Conservation (phyloP, 139 green algal species). For the Closterium sp. region DNA sequence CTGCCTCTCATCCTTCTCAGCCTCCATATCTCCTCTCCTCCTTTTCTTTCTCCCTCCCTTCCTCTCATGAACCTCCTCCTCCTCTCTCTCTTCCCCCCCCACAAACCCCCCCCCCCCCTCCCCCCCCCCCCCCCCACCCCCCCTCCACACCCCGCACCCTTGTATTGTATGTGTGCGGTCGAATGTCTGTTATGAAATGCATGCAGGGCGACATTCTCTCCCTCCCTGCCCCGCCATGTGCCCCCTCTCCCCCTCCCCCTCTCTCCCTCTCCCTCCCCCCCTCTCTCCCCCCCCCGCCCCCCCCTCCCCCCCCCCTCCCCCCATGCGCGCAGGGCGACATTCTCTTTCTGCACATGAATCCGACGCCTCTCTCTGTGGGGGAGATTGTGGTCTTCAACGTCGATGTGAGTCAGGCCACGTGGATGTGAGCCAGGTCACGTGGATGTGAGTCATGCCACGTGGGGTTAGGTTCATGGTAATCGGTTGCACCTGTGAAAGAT, state of each 20-base stretch:
- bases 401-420: slow-evolving; percentile 51
- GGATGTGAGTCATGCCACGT: slow-evolving; percentile 1
- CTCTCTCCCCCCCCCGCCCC: not conserved
- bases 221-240: too few relatives aligned
- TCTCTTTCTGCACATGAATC: slow-evolving; percentile 89
- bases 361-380: slow-evolving; percentile 62
- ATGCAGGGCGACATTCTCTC: too few relatives aligned
- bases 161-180: too few relatives aligned
- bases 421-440: not conserved
- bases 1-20: not conserved
- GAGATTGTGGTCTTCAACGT: slow-evolving; percentile 96
- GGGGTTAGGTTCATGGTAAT: too few relatives aligned
- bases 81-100: not conserved
- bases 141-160: not conserved
- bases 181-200: too few relatives aligned
- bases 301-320: too few relatives aligned
- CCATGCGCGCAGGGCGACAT: slow-evolving; percentile 79
- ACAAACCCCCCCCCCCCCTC: not conserved
- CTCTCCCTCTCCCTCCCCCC: not conserved
- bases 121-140: too few relatives aligned
- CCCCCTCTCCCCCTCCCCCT: not conserved
- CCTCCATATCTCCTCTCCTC: too few relatives aligned
- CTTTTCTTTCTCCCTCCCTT: not conserved
- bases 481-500: too few relatives aligned
- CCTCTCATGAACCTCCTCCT: too few relatives aligned